Percentiles rank a stretch among this genome's conserved stretches.
These are phyloP conservation scores for Arabidopsis arenosa DNA, from an alignment of 345 rosid species.

Conservation along the genomic window DNA sequence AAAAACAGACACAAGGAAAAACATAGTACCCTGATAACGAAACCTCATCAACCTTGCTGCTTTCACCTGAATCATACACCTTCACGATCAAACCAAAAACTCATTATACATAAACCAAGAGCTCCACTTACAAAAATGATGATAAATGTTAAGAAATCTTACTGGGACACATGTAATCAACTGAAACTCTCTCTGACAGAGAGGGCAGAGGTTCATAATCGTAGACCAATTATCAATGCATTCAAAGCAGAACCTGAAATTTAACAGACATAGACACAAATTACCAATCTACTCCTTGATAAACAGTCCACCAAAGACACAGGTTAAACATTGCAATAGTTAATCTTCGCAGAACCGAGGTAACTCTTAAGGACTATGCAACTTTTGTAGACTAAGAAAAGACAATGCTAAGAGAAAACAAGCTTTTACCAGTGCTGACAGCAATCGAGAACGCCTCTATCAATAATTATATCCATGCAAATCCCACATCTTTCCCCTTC, in stretches of 20 bases:
- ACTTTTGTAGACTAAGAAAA: background rate
- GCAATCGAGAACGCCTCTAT: conserved; percentile 95
- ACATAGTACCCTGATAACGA: conserved; percentile 63
- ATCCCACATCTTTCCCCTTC: conserved; percentile 97
- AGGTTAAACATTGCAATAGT: background rate
- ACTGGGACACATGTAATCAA: conserved; percentile 96
- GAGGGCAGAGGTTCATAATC: conserved; percentile 96
- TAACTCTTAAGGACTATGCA: background rate
- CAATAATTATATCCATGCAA: conserved; percentile 95
- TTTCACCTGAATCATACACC: conserved; percentile 90
- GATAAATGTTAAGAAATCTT: conserved; percentile 47
- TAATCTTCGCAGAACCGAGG: background rate
- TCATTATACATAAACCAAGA: conserved; percentile 37
- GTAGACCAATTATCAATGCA: conserved; percentile 99
- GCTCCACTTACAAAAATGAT: background rate
- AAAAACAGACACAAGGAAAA: background rate
- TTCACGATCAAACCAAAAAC: conserved; percentile 50
- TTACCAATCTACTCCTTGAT: conserved; percentile 5
- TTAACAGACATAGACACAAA: conserved; percentile 35
- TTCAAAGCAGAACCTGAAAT: conserved; percentile 92
- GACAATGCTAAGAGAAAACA: background rate
- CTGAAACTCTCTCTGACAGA: conserved; percentile 97
- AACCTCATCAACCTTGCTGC: conserved; percentile 74
- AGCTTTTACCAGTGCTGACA: conserved; percentile 84
- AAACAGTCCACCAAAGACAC: background rate